These are phyloP conservation scores for Citrullus amarus DNA, from an alignment of 306 rosid species.

Conservation along the genomic window DNA sequence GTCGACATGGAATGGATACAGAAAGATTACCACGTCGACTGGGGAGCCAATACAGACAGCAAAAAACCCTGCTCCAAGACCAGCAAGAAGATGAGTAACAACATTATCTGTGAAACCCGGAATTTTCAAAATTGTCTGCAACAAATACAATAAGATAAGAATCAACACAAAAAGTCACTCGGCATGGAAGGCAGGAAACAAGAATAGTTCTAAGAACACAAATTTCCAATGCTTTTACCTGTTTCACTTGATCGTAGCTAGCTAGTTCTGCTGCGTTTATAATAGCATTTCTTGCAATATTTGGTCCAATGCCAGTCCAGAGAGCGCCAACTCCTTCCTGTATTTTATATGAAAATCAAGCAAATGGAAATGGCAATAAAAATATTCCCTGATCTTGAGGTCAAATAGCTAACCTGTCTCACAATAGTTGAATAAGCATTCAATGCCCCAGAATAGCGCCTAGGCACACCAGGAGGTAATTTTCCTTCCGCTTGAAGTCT, in stretches of 20 bases:
- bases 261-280: constrained; percentile 98
- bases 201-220: not conserved
- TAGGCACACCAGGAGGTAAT: constrained; percentile 74
- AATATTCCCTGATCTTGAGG: not conserved
- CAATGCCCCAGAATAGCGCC: constrained; percentile 84
- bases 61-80: constrained; percentile 90
- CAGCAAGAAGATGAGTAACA: constrained; percentile 78
- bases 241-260: constrained; percentile 94
- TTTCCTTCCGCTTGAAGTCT: constrained; percentile 97
- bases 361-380: constrained; percentile 4
- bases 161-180: not conserved
- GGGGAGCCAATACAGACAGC: constrained; percentile 99
- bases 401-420: constrained; percentile 49
- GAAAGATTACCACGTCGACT: constrained; percentile 78
- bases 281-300: constrained; percentile 84
- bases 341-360: not conserved
- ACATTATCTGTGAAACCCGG: constrained; percentile 91
- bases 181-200: not conserved
- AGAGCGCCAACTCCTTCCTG: constrained; percentile 90
- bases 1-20: not conserved
- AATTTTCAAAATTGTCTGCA: constrained; percentile 87
- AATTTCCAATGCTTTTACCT: constrained; percentile 28
- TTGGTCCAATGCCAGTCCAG: constrained; percentile 97
- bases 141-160: not conserved
- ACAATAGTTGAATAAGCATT: constrained; percentile 90